phyloP scores from a whole-genome alignment of 2,329 filamentous ascomycete species.

The Monascus ruber region DNA sequence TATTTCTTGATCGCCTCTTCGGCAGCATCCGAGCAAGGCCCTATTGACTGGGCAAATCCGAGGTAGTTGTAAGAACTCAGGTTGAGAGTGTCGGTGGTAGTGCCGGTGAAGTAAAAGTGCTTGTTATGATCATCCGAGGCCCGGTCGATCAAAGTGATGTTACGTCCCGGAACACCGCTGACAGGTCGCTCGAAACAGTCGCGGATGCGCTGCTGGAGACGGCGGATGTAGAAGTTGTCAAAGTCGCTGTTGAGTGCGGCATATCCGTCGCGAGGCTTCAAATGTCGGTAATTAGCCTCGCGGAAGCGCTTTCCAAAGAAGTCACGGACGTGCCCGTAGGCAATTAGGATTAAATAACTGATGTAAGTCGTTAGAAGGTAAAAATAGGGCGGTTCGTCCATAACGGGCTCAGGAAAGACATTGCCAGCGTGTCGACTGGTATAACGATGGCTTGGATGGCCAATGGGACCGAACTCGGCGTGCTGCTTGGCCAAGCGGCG shows the following conservation, averaged over 20 bases:
- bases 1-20: slow-evolving; percentile 79
- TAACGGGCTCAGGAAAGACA: slow-evolving; percentile 68
- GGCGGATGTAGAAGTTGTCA: slow-evolving; percentile 93
- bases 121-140: slow-evolving; percentile 85
- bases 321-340: slow-evolving; percentile 88
- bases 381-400: slow-evolving; percentile 95
- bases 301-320: slow-evolving; percentile 97
- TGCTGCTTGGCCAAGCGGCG: slow-evolving; percentile 65
- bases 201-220: slow-evolving; percentile 87
- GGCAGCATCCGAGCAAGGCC: slow-evolving; percentile 85
- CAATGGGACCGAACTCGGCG: slow-evolving; percentile 81
- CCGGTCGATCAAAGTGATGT: slow-evolving; percentile 85
- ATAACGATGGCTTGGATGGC: slow-evolving; percentile 72
- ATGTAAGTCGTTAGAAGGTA: slow-evolving; percentile 96
- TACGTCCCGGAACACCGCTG: slow-evolving; percentile 86
- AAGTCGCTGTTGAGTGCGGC: slow-evolving; percentile 96
- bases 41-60: slow-evolving; percentile 93
- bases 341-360: slow-evolving; percentile 90
- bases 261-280: slow-evolving; percentile 77
- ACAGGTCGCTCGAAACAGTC: slow-evolving; percentile 92
- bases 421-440: slow-evolving; percentile 76
- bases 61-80: slow-evolving; percentile 99
- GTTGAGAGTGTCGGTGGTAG: slow-evolving; percentile 87
- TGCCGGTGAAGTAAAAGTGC: slow-evolving; percentile 79
- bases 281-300: slow-evolving; percentile 71